Base-by-base conservation (phyloP, 805 yeast genomes). In the Hanseniaspora thailandica region DNA sequence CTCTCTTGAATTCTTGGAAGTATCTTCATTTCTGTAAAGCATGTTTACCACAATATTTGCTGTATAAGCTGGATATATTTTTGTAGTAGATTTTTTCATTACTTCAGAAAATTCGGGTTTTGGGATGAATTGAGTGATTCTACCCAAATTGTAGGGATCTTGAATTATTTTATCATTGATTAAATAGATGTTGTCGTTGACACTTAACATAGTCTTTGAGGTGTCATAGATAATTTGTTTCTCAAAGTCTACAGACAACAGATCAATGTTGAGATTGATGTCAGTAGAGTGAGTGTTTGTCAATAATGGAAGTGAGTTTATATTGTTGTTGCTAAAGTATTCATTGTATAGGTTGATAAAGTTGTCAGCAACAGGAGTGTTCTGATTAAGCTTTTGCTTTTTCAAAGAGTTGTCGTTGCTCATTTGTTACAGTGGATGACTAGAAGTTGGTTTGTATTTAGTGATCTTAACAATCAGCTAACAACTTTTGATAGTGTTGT, bases 91-190 rank as follows among this genome's bases (percentile, higher is more conserved):
- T 20, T 59, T 55, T 9, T 55, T 48, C 12, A 63, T 62, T 15
- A 56, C 52, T 1, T 39, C 36, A 26, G 57, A 51, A 49, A 52
- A 63, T 48, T 60, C 63, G 7, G 59, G 55, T 54, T 58, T 61
- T 48, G 66, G 65, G 3, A 71, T 73, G 59, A 88, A 86, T 15
- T 89, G 93, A 72, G 86, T 76, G 38, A 90, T 74, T 40, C 90
- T 72, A 0, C 94, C 97, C 43, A 93, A 76, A 61, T 87, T 86
- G 70, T 84, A 93, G 0, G 97, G 97, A 61, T 87, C 96, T 2
- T 95, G 93, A 0, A 96, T 87, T 6, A 40, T 28, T 1, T 96
- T 96, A 65, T 87, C 96, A 57, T 93, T 80, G 12, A 89, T 75
- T 80, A 89, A 80, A 63, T 84, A 88, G 9, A 88, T 82, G 55